Percentiles rank a stretch among this genome's conserved stretches.
phyloP scores from a whole-genome alignment of 345 rosid genomes.

The Eutrema japonicum region DNA sequence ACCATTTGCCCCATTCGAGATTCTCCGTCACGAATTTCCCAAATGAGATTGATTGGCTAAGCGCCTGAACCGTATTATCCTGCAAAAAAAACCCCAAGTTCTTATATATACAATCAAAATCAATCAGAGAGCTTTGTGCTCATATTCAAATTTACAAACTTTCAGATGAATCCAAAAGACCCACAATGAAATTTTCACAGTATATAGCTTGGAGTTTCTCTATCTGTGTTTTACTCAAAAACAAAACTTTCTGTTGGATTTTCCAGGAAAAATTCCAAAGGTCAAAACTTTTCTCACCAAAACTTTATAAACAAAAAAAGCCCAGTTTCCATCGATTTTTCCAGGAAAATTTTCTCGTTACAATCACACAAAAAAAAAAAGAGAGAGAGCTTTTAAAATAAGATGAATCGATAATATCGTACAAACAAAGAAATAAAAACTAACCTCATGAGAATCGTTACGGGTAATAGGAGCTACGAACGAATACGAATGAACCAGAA shows the following conservation, averaged over 20 bases:
- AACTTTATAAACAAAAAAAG: neutral
- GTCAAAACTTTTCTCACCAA: constrained; percentile 3
- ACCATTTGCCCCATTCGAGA: constrained; percentile 94
- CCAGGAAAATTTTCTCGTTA: constrained; percentile 14
- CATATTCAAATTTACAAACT: constrained; percentile 13
- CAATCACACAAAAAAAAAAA: neutral
- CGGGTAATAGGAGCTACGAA: constrained; percentile 54
- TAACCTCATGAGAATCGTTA: constrained; percentile 73
- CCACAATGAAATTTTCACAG: neutral
- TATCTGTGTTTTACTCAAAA: neutral
- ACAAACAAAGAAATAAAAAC: neutral
- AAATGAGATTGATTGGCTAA: constrained; percentile 80
- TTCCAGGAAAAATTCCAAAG: constrained; percentile 7
- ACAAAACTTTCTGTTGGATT: neutral
- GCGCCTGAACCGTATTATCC: constrained; percentile 68
- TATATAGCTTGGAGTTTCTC: neutral
- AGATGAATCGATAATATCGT: neutral
- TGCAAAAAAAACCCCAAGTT: constrained; percentile 47
- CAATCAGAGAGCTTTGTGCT: neutral
- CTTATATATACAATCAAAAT: neutral
- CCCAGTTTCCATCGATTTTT: constrained; percentile 7
- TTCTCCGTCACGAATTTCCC: constrained; percentile 88
- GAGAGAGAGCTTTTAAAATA: neutral
- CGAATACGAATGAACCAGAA: constrained; percentile 82
- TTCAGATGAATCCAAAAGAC: constrained; percentile 14